Conservation (phyloP, 2,329 filamentous ascomycete genomes). For the Alternaria solani region DNA sequence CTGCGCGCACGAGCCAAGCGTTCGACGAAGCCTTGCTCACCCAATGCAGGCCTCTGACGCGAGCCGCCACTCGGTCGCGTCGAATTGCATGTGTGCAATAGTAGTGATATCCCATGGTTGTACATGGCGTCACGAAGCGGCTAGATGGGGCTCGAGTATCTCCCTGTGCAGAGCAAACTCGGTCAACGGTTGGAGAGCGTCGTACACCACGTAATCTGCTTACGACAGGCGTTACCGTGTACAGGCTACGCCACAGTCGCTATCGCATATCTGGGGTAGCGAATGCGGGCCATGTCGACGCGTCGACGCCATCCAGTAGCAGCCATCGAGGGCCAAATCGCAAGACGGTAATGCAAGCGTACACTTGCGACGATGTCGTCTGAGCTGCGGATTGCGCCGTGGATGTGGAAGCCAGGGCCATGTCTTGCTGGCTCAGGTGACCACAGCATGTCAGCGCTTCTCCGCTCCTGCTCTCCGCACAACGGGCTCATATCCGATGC, state of each 20-base stretch:
- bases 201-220: constrained; percentile 4
- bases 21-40: constrained; percentile 4
- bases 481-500: constrained; percentile 4
- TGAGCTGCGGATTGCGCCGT: not conserved
- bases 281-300: not conserved
- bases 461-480: not conserved
- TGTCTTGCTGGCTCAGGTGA: not conserved
- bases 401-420: not conserved
- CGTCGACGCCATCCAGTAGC: not conserved
- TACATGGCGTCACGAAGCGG: not conserved
- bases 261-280: constrained; percentile 1
- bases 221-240: constrained; percentile 2
- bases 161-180: not conserved
- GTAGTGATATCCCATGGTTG: not conserved
- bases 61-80: not conserved
- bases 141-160: not conserved
- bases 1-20: constrained; percentile 15
- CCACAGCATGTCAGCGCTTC: not conserved
- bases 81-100: not conserved
- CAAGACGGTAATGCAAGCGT: not conserved
- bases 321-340: not conserved
- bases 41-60: not conserved
- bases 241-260: constrained; percentile 7
- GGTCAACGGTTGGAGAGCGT: not conserved
- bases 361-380: not conserved